A percentile compares a stretch with the other conserved stretches of the same genome.
Evolutionary conservation across 352 stramenopile species (phyloP).

Genomic region (Globisporangium apiculatum): DNA sequence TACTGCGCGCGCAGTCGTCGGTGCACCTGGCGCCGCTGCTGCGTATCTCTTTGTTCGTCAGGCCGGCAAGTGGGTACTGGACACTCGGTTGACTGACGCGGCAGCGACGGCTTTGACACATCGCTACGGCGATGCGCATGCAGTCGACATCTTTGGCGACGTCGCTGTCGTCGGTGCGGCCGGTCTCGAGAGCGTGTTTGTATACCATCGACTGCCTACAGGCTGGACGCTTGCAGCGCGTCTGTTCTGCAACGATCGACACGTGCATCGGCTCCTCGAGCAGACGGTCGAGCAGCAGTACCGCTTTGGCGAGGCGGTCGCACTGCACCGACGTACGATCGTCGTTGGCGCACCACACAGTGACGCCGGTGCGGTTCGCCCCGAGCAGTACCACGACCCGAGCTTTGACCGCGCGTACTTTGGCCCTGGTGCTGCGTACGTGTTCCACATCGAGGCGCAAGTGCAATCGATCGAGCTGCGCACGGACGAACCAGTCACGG

Average conservation of each 20-base stretch:
- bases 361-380: constrained; percentile 55
- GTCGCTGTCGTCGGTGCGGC: constrained; percentile 88
- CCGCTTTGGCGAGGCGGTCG: constrained; percentile 82
- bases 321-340: constrained; percentile 80
- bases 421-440: constrained; percentile 61
- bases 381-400: constrained; percentile 46
- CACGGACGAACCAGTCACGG: constrained; percentile 50
- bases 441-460: constrained; percentile 73
- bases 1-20: constrained; percentile 52
- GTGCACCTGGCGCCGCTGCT: constrained; percentile 44
- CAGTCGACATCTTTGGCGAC: constrained; percentile 80
- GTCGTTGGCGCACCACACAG: constrained; percentile 86
- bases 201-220: constrained; percentile 52
- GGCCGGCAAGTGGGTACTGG: constrained; percentile 33
- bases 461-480: constrained; percentile 54
- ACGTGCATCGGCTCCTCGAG: constrained; percentile 75
- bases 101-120: constrained; percentile 35
- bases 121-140: constrained; percentile 56
- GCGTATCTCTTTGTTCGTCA: constrained; percentile 45
- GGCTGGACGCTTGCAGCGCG: constrained; percentile 49
- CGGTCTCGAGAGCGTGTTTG: constrained; percentile 50
- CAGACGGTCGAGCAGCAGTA: constrained; percentile 77
- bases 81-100: constrained; percentile 34
- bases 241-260: constrained; percentile 75
- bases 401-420: constrained; percentile 59